Evolutionary conservation across 2,329 filamentous ascomycete species (phyloP), one percentile per base, ranked within the genome.

Genomic region (Sclerotiophoma versabilis): DNA sequence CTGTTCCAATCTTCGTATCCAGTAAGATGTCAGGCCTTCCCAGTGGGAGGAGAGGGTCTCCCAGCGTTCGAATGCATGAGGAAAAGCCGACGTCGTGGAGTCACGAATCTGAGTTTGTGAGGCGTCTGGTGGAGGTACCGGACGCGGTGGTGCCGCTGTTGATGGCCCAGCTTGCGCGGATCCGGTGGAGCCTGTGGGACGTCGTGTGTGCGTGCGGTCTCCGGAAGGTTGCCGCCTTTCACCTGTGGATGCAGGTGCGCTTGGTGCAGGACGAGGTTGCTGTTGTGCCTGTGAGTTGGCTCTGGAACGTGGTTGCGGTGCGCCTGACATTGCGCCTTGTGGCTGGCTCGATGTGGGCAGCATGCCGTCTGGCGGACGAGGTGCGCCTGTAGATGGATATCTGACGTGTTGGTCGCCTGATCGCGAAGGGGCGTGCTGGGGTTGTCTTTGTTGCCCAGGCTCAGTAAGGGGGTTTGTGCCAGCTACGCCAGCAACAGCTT

Each of bases 61-160:
- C 95, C 95, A 99, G 56, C 95, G 85, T 75, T 99, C 93, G 69
- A 99, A 99, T 0, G 95, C 95, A 76, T 98, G 95, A 0, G 95
- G 95, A 63, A 99, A 98, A 0, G 88, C 87, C 39, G 89, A 91
- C 3, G 74, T 70, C 9, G 74, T 76, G 15, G 70, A 73, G 54
- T 76, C 69, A 49, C 71, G 73, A 32, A 57, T 71, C 47, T 65
- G 69, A 12, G 63, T 61, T 39, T 63, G 60, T 23, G 70, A 59
- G 6, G 68, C 60, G 12, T 59, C 64, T 69, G 60, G 69, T 53
- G 61, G 45, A 22, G 61, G 59, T 25, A 62, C 62, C 34, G 61
- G 38, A 10, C 47, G 47, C 53, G 61, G 39, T 17, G 60, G 60
- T 34, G 64, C 62, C 32, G 61, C 46, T 17, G 68, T 48, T 14